Conservation (phyloP, 179 eudicot species). For the Pouteria campechiana region DNA sequence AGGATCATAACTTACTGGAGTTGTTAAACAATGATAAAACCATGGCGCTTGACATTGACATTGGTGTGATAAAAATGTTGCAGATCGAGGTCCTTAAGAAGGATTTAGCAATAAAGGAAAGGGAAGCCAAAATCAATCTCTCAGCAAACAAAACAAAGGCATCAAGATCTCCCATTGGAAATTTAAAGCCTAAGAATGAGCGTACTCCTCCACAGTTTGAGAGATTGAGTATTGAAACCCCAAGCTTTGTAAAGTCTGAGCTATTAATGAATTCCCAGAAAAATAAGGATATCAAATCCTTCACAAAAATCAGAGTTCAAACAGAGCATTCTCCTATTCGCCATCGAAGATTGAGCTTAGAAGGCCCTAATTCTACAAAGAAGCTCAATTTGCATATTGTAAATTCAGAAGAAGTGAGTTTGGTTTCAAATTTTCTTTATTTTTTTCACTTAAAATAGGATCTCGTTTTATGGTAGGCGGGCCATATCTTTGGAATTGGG, state of each 20-base stretch:
- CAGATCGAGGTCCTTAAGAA: constrained; percentile 70
- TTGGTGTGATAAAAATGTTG: constrained; percentile 3
- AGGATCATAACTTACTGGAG: too few species aligned
- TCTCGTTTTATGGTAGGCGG: too few species aligned
- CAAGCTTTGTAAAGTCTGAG: constrained; percentile 8
- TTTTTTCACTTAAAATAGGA: too few species aligned
- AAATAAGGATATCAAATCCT: constrained; percentile 18
- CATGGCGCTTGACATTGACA: neutral
- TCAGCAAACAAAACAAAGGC: constrained; percentile 18
- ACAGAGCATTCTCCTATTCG: constrained; percentile 17
- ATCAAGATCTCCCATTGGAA: constrained; percentile 16
- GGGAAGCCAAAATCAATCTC: constrained; percentile 13
- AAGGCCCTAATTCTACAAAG: constrained; percentile 19
- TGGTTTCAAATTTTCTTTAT: too few species aligned
- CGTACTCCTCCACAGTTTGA: constrained; percentile 27
- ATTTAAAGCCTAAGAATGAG: constrained; percentile 11
- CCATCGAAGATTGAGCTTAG: constrained; percentile 51
- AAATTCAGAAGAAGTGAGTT: neutral
- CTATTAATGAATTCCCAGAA: constrained; percentile 7
- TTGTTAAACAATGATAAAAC: neutral
- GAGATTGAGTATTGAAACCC: constrained; percentile 37
- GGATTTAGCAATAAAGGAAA: constrained; percentile 37
- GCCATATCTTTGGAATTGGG: too few species aligned
- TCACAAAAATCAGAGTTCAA: neutral
- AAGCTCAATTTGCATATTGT: constrained; percentile 7